phyloP scores from a whole-genome alignment of 257 asterid species.

The Hygrophila difformis region DNA sequence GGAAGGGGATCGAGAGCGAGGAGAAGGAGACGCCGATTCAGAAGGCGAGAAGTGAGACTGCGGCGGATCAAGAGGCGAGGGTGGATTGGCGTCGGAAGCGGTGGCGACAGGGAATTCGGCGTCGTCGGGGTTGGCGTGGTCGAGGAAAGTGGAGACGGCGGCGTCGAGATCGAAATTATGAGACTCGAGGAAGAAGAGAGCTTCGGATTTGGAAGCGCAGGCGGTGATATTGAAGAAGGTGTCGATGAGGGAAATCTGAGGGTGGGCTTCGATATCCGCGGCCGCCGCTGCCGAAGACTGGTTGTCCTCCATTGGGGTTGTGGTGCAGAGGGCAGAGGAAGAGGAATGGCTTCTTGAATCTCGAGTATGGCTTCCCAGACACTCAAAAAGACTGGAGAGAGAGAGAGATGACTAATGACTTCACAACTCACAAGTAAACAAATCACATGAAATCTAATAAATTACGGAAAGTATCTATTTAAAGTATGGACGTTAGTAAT shows the following conservation, averaged over 20 bases:
- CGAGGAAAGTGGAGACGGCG: slow-evolving; percentile 82
- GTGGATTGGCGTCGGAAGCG: background rate
- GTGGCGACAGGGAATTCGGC: slow-evolving; percentile 11
- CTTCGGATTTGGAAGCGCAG: slow-evolving; percentile 53
- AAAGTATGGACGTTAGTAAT: too few relatives aligned
- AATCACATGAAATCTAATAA: too few relatives aligned
- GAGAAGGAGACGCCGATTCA: slow-evolving; percentile 30
- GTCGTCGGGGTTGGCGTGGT: slow-evolving; percentile 24
- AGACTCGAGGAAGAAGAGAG: slow-evolving; percentile 72
- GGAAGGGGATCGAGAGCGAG: slow-evolving; percentile 41
- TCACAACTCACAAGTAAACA: too few relatives aligned
- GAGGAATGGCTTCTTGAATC: too few relatives aligned
- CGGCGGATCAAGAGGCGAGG: slow-evolving; percentile 20
- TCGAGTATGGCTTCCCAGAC: too few relatives aligned
- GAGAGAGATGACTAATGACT: too few relatives aligned
- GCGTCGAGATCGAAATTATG: slow-evolving; percentile 80
- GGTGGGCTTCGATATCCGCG: too few relatives aligned
- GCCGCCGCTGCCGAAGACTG: slow-evolving; percentile 27
- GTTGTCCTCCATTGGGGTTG: slow-evolving; percentile 31
- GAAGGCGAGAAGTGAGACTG: slow-evolving; percentile 36
- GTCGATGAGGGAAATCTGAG: slow-evolving; percentile 33
- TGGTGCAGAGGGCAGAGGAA: too few relatives aligned
- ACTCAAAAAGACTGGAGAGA: too few relatives aligned
- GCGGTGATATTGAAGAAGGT: slow-evolving; percentile 72
- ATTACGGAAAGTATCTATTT: too few relatives aligned